These are phyloP conservation scores for Pyrus pyrifolia DNA, from an alignment of 306 rosid genomes.

Conservation along the genomic window DNA sequence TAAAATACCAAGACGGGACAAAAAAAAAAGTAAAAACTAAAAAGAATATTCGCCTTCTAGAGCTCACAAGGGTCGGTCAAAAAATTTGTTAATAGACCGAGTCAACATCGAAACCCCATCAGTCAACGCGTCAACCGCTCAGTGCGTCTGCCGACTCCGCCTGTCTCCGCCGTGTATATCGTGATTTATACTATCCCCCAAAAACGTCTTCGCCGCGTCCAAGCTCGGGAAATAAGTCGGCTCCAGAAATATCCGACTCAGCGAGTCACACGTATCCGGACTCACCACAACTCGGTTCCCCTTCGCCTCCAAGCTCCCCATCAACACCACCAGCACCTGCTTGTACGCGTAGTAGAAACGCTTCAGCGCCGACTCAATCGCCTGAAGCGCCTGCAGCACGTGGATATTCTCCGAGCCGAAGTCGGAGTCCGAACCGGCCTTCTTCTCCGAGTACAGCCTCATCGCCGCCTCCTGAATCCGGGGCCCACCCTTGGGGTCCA, in stretches of 20 bases:
- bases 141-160: background rate
- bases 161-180: background rate
- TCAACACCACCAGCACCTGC: conserved; percentile 59
- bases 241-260: conserved; percentile 68
- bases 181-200: conserved; percentile 45
- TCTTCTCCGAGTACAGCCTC: conserved; percentile 63
- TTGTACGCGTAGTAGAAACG: conserved; percentile 69
- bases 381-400: conserved; percentile 67
- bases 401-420: conserved; percentile 38
- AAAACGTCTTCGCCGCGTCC: conserved; percentile 91
- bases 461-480: conserved; percentile 89
- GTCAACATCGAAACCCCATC: background rate
- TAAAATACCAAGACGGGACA: background rate
- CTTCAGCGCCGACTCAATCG: conserved; percentile 65
- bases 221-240: conserved; percentile 88
- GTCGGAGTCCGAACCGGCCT: conserved; percentile 32
- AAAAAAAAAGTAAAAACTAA: background rate
- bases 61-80: background rate
- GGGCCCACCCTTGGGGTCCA: conserved; percentile 90
- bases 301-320: conserved; percentile 76
- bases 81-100: background rate
- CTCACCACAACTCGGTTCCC: conserved; percentile 61
- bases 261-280: conserved; percentile 53
- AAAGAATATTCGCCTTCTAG: background rate
- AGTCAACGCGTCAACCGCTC: background rate